Evolutionary conservation across 2,329 filamentous ascomycete genomes (phyloP), one percentile per base, ranked within the genome.

Genomic region (Chaetomium globosum): DNA sequence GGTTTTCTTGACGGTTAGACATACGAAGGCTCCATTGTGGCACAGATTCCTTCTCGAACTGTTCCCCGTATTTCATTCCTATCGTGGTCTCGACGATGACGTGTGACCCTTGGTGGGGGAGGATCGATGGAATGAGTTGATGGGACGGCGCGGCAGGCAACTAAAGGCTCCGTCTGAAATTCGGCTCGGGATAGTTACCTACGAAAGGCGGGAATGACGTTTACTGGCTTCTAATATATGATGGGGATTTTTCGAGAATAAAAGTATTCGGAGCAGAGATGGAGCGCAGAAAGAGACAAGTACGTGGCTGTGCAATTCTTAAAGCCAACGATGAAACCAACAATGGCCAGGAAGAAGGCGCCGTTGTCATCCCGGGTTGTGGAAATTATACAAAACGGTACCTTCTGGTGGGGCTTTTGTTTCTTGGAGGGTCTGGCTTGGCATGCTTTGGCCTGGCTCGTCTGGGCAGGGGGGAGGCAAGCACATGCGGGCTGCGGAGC

Each of bases 1-100:
- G 4, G 5, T 16, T 13, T 13, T 3, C 19, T 26, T 36, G 39
- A 8, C n/a, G 26, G 21, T 28, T 23, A 30, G 52, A 67, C 69
- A 74, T 80, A 91, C 89, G 89, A 69, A 91, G 83, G 73, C 85
- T 90, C 91, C 91, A 95, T 85, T 90, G 87, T 69, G 91, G 90
- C 73, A 93, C 90, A 55, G 90, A 93, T 76, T 90, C 85, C 77
- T 86, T 83, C 75, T 89, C 86, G 67, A 95, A 83, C 67, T 87
- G 89, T 69, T 90, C 83, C 68, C 89, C 89, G 84, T 89, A 92
- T 82, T 92, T 92, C 89, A 92, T 92, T 48, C 66, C 68, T 23
- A 23, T 23, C 6, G 5, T 13, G 16, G 8, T 31, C 30, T 9
- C 60, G 55, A 49, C 46, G 28, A 16, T 13, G 13, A 12, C 36